Evolutionary conservation across 2,329 filamentous ascomycete species (phyloP).

Genomic region (Mycosphaerella sp.): DNA sequence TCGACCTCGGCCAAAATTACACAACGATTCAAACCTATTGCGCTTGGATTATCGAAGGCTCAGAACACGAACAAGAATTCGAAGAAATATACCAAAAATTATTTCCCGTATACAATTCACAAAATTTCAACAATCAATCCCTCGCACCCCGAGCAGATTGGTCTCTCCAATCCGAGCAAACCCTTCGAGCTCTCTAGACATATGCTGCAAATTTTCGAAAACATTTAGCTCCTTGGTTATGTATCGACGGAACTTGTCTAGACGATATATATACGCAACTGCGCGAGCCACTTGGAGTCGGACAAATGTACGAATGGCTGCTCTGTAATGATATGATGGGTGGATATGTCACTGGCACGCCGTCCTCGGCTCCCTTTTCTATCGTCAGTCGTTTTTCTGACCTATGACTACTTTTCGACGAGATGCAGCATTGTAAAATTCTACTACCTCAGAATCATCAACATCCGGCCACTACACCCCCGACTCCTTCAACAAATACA

Average conservation of each 20-base stretch:
- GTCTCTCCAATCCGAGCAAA: not conserved
- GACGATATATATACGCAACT: not conserved
- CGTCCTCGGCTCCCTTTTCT: not conserved
- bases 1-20: not conserved
- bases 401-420: constrained; percentile 2
- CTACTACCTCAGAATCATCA: not conserved
- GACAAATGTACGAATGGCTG: not conserved
- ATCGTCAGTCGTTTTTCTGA: not conserved
- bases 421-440: not conserved
- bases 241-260: not conserved
- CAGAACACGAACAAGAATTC: not conserved
- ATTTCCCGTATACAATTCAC: not conserved
- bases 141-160: not conserved
- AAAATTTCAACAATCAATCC: not conserved
- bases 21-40: not conserved
- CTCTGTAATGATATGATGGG: not conserved
- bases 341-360: not conserved
- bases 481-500: constrained; percentile 51
- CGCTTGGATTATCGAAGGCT: not conserved
- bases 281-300: not conserved
- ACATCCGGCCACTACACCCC: constrained; percentile 37
- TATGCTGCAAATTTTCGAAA: not conserved
- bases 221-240: not conserved
- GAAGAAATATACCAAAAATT: not conserved
- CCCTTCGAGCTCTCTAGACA: not conserved